These are phyloP conservation scores for Helminthosporium solani DNA, from an alignment of 2,329 filamentous ascomycete species.

Conservation along the genomic window DNA sequence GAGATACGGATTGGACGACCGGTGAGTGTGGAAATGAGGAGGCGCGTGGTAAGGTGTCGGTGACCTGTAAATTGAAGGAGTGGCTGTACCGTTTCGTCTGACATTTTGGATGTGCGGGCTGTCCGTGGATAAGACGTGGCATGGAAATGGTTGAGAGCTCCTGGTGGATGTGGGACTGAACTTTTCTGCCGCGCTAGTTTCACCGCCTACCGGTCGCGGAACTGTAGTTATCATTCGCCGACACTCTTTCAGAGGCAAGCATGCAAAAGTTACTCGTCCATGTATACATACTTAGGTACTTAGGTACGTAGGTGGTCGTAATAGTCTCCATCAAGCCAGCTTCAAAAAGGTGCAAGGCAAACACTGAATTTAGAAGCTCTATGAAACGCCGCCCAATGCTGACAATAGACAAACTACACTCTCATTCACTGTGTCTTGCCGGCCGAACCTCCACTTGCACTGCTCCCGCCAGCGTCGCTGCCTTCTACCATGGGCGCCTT, in stretches of 20 bases:
- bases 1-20: conserved; percentile 88
- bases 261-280: not conserved
- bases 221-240: not conserved
- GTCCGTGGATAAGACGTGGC: not conserved
- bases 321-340: too few relatives aligned
- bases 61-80: conserved; percentile 79
- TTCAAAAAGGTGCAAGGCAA: not conserved
- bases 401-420: conserved; percentile 4
- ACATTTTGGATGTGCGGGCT: conserved; percentile 3
- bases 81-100: conserved; percentile 44
- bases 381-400: conserved; percentile 21
- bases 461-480: conserved; percentile 27
- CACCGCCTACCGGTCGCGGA: not conserved
- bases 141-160: not conserved
- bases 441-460: conserved; percentile 26
- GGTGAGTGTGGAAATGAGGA: conserved; percentile 87
- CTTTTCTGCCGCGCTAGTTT: conserved; percentile 12
- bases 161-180: conserved; percentile 3
- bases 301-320: too few relatives aligned
- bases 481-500: conserved; percentile 28
- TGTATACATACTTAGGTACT: too few relatives aligned
- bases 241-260: not conserved
- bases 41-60: conserved; percentile 76
- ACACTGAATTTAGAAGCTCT: conserved; percentile 2
- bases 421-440: conserved; percentile 26